Evolutionary conservation across 2,329 filamentous ascomycete species (phyloP).

Genomic region (Mariannaea elegans): DNA sequence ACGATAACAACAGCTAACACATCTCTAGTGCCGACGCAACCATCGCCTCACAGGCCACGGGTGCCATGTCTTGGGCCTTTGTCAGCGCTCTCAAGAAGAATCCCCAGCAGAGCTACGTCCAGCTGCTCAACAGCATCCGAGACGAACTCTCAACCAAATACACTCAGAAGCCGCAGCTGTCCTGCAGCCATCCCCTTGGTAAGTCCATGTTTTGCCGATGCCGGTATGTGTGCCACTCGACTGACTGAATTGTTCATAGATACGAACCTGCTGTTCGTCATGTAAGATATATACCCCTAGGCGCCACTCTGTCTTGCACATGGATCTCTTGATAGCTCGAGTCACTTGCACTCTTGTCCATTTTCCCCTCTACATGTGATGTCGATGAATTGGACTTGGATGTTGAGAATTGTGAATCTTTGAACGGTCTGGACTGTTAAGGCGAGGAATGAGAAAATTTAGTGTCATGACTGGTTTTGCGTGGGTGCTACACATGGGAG

Average conservation of each 20-base stretch:
- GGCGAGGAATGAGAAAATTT: background rate
- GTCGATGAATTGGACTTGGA: background rate
- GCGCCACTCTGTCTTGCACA: constrained; percentile 21
- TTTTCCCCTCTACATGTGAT: background rate
- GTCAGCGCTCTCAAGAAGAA: constrained; percentile 94
- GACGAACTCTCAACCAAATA: constrained; percentile 91
- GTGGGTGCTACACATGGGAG: constrained; percentile 13
- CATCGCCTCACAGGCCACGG: constrained; percentile 89
- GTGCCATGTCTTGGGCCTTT: constrained; percentile 98
- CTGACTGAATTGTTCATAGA: constrained; percentile 51
- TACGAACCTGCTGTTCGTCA: constrained; percentile 70
- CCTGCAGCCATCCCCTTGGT: constrained; percentile 96
- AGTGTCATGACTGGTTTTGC: constrained; percentile 1
- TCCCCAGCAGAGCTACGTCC: constrained; percentile 96
- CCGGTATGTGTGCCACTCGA: background rate
- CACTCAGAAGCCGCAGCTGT: constrained; percentile 93
- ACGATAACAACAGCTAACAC: constrained; percentile 26
- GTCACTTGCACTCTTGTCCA: constrained; percentile 9
- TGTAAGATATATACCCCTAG: constrained; percentile 52
- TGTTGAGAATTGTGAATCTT: background rate
- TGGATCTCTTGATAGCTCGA: constrained; percentile 22
- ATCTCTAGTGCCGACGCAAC: constrained; percentile 82
- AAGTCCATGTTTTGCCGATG: constrained; percentile 48
- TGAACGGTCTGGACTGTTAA: background rate
- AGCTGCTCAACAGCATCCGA: constrained; percentile 94